Conservation (phyloP, 495 filamentous ascomycete species). For the Penicillium salamii region DNA sequence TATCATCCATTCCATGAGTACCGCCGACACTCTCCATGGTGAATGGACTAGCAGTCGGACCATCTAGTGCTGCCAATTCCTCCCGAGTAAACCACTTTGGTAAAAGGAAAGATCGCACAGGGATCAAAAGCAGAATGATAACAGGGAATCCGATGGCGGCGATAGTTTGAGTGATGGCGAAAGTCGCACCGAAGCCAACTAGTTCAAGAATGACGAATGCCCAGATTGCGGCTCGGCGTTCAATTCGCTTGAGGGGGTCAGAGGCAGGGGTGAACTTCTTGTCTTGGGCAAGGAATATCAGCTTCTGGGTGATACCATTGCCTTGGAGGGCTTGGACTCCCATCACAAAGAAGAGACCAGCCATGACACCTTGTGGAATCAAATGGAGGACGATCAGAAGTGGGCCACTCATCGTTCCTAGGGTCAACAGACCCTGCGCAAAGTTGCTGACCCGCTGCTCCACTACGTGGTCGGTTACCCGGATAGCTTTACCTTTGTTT, state of each 20-base stretch:
- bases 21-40: slow-evolving; percentile 85
- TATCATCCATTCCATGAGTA: slow-evolving; percentile 49
- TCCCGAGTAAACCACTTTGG: slow-evolving; percentile 64
- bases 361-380: slow-evolving; percentile 84
- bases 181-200: slow-evolving; percentile 77
- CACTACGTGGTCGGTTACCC: slow-evolving; percentile 69
- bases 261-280: slow-evolving; percentile 55
- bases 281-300: slow-evolving; percentile 74
- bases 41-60: slow-evolving; percentile 76
- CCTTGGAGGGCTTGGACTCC: slow-evolving; percentile 76
- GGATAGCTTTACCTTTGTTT: slow-evolving; percentile 60
- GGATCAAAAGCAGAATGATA: slow-evolving; percentile 79
- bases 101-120: slow-evolving; percentile 68
- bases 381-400: slow-evolving; percentile 78
- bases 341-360: slow-evolving; percentile 94
- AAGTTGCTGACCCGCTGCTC: slow-evolving; percentile 91
- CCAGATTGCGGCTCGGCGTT: slow-evolving; percentile 66
- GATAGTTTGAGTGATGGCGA: slow-evolving; percentile 94
- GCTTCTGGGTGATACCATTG: slow-evolving; percentile 81
- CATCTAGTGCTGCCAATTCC: slow-evolving; percentile 74
- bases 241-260: slow-evolving; percentile 63
- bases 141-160: slow-evolving; percentile 93
- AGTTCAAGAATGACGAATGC: slow-evolving; percentile 74
- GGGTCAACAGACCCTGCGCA: slow-evolving; percentile 74
- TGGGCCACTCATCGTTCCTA: slow-evolving; percentile 86